Percentiles rank a stretch among this genome's conserved stretches.
These are phyloP conservation scores for Heliamphora pulchella DNA, from an alignment of 179 eudicot genomes.

Conservation along the genomic window DNA sequence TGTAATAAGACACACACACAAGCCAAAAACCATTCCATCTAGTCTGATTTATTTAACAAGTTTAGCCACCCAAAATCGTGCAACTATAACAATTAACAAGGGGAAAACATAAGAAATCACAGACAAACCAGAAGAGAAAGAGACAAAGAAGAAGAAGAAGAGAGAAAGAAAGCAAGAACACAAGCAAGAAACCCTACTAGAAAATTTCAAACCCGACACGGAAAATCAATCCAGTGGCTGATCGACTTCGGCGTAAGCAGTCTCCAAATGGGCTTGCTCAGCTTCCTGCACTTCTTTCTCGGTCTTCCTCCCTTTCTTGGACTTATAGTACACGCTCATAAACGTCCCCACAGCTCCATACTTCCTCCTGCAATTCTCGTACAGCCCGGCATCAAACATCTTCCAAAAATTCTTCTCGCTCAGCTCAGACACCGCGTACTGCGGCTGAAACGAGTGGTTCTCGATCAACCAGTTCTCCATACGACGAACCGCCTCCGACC, in stretches of 20 bases:
- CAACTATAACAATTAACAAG: background rate
- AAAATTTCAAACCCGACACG: background rate
- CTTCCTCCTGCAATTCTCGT: slow-evolving; percentile 70
- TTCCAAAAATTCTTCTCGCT: slow-evolving; percentile 82
- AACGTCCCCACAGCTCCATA: slow-evolving; percentile 91
- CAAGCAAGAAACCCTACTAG: background rate
- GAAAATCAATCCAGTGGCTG: slow-evolving; percentile 23
- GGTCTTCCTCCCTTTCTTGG: slow-evolving; percentile 88
- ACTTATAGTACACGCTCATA: slow-evolving; percentile 93
- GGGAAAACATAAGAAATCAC: background rate
- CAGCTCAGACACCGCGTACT: slow-evolving; percentile 82
- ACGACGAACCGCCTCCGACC: slow-evolving; percentile 60
- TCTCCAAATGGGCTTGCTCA: slow-evolving; percentile 61
- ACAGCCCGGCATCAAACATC: slow-evolving; percentile 80
- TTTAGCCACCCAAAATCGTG: background rate
- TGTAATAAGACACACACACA: no score
- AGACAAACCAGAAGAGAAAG: background rate
- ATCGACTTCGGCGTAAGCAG: slow-evolving; percentile 56
- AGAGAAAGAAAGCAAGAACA: background rate
- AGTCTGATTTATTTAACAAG: background rate
- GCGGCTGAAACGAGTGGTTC: slow-evolving; percentile 83
- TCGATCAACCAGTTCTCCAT: slow-evolving; percentile 88
- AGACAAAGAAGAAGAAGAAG: background rate
- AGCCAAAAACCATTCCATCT: background rate
- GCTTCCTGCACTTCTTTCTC: slow-evolving; percentile 97